These are phyloP conservation scores for Suillus ampliporus DNA, from an alignment of 768 basidiomycete genomes.

Conservation along the genomic window DNA sequence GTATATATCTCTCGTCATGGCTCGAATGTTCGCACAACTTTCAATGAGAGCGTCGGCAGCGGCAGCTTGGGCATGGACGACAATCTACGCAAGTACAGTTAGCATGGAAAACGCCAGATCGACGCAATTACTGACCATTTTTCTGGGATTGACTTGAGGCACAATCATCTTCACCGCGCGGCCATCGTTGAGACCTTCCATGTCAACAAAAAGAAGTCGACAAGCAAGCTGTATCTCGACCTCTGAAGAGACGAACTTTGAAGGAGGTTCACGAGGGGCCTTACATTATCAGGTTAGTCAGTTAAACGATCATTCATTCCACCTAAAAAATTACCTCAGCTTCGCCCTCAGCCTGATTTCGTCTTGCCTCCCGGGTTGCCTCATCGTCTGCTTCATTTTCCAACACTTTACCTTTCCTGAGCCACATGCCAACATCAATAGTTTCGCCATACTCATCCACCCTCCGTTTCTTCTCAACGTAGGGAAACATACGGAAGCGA, in stretches of 20 bases:
- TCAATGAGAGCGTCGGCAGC: constrained; percentile 78
- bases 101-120: not conserved
- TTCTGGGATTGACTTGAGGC: constrained; percentile 94
- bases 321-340: constrained; percentile 59
- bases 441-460: constrained; percentile 97
- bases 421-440: constrained; percentile 95
- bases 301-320: constrained; percentile 4
- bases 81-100: constrained; percentile 58
- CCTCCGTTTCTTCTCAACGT: constrained; percentile 88
- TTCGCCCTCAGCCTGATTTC: constrained; percentile 74
- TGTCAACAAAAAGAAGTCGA: constrained; percentile 88
- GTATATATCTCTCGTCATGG: constrained; percentile 93
- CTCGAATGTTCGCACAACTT: constrained; percentile 80
- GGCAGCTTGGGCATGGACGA: constrained; percentile 77
- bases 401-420: constrained; percentile 87
- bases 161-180: constrained; percentile 97
- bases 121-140: constrained; percentile 66
- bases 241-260: constrained; percentile 82
- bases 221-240: constrained; percentile 85
- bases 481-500: constrained; percentile 97
- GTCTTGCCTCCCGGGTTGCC: constrained; percentile 74
- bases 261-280: constrained; percentile 83
- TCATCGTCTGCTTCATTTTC: constrained; percentile 90
- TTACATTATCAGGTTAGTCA: constrained; percentile 54
- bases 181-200: constrained; percentile 97